Evolutionary conservation across 1,284 basidiomycete species (phyloP).

Genomic region (Ganoderma boninense): DNA sequence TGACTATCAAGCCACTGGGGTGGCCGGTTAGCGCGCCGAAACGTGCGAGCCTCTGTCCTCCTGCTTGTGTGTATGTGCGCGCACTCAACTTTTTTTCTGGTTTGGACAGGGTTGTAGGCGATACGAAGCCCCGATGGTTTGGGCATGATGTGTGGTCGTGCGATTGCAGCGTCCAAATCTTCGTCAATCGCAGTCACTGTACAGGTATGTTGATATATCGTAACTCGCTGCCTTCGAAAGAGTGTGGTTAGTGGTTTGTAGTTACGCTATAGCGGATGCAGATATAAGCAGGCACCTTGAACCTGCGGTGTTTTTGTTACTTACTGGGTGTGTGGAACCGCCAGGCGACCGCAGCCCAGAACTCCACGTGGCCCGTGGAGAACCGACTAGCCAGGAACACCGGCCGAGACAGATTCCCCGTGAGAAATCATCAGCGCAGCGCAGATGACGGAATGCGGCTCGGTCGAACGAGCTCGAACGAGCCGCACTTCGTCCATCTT

Average conservation of each 20-base stretch:
- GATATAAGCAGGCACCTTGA: too few relatives aligned
- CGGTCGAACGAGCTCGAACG: slow-evolving; percentile 5
- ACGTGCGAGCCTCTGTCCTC: not conserved
- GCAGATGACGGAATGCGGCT: not conserved
- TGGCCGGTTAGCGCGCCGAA: not conserved
- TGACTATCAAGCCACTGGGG: not conserved
- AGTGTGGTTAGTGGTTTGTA: too few relatives aligned
- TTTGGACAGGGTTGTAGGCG: not conserved
- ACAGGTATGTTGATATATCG: not conserved
- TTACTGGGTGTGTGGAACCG: too few relatives aligned
- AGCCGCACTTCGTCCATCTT: not conserved
- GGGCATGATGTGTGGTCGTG: too few relatives aligned
- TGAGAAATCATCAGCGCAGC: not conserved
- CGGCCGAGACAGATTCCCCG: not conserved
- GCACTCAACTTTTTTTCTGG: too few relatives aligned
- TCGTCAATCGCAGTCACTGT: not conserved
- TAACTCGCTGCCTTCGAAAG: not conserved
- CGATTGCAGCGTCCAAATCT: too few relatives aligned
- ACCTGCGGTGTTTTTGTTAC: too few relatives aligned
- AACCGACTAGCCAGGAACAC: not conserved
- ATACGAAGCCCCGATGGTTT: not conserved
- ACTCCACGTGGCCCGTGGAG: too few relatives aligned
- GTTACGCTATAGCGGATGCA: too few relatives aligned
- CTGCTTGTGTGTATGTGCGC: not conserved
- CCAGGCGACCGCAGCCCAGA: too few relatives aligned